Percentiles rank a stretch among this genome's conserved stretches.
Evolutionary conservation across 2,329 filamentous ascomycete genomes (phyloP).

Genomic region (Eutypella sp.): DNA sequence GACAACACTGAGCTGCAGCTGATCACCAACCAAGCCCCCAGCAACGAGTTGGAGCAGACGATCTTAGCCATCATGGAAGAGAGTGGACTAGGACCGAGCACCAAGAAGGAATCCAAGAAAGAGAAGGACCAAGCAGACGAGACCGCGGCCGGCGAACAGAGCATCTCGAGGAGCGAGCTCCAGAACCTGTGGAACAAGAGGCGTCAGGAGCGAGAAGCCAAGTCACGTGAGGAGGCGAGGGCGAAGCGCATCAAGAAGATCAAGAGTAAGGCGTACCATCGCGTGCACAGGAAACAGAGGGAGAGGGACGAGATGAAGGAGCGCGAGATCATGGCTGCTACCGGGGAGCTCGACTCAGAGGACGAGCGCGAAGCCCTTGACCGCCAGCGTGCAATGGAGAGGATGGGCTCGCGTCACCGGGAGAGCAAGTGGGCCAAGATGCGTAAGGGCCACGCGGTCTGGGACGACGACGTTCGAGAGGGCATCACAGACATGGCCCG

Average conservation of each 20-base stretch:
- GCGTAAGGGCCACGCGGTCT: slow-evolving; percentile 73
- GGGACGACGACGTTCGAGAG: slow-evolving; percentile 81
- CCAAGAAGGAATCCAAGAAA: slow-evolving; percentile 51
- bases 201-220: slow-evolving; percentile 74
- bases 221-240: slow-evolving; percentile 83
- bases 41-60: slow-evolving; percentile 77
- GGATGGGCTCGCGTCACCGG: slow-evolving; percentile 79
- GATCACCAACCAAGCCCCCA: slow-evolving; percentile 57
- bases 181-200: slow-evolving; percentile 68
- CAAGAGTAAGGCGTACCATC: slow-evolving; percentile 92
- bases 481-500: slow-evolving; percentile 77
- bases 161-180: slow-evolving; percentile 67
- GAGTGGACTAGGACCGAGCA: slow-evolving; percentile 64
- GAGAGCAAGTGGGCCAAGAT: slow-evolving; percentile 93
- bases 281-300: slow-evolving; percentile 77
- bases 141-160: slow-evolving; percentile 65
- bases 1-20: slow-evolving; percentile 61
- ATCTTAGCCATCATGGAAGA: slow-evolving; percentile 88
- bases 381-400: slow-evolving; percentile 72
- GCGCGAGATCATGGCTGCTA: slow-evolving; percentile 48
- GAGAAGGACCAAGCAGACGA: slow-evolving; percentile 60
- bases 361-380: slow-evolving; percentile 62
- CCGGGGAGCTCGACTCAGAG: slow-evolving; percentile 58
- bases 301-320: slow-evolving; percentile 49
- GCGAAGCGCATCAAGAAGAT: slow-evolving; percentile 97